These are phyloP conservation scores for Periconia sp. DNA, from an alignment of 2,329 filamentous ascomycete genomes.

Conservation along the genomic window DNA sequence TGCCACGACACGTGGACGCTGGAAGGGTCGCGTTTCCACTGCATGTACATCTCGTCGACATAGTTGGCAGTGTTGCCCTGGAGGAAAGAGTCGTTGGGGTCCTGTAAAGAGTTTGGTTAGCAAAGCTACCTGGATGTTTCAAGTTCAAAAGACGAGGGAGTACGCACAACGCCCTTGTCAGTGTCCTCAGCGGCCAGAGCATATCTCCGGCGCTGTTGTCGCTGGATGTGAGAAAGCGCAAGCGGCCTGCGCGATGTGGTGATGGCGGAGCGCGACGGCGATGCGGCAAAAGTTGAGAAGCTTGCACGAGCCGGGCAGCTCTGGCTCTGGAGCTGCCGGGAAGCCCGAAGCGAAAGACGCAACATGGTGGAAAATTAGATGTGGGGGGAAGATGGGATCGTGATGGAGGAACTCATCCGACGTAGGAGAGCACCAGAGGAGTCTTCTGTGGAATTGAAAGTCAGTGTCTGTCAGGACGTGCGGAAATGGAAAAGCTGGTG, in stretches of 20 bases:
- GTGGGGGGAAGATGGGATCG: slow-evolving; percentile 13
- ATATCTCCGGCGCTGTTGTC: slow-evolving; percentile 56
- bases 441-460: slow-evolving; percentile 17
- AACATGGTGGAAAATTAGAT: slow-evolving; percentile 62
- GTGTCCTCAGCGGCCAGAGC: slow-evolving; percentile 61
- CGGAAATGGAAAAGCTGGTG: background rate
- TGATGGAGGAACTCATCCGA: slow-evolving; percentile 34
- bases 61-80: slow-evolving; percentile 97
- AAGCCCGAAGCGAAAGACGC: slow-evolving; percentile 67
- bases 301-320: slow-evolving; percentile 51
- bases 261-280: slow-evolving; percentile 45
- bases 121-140: slow-evolving; percentile 2
- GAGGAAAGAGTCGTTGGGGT: slow-evolving; percentile 94
- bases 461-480: background rate
- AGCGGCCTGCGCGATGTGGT: slow-evolving; percentile 52
- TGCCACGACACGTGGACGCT: slow-evolving; percentile 99
- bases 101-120: slow-evolving; percentile 50
- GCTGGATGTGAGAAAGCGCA: slow-evolving; percentile 48
- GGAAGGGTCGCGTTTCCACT: slow-evolving; percentile 90
- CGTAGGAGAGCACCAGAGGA: slow-evolving; percentile 21
- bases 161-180: slow-evolving; percentile 62
- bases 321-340: slow-evolving; percentile 60
- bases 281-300: slow-evolving; percentile 45
- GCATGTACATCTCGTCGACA: slow-evolving; percentile 99
- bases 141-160: slow-evolving; percentile 6